Percentiles rank a stretch among this genome's conserved stretches.
Conservation (phyloP, 495 filamentous ascomycete species). For the Xylaria curta region DNA sequence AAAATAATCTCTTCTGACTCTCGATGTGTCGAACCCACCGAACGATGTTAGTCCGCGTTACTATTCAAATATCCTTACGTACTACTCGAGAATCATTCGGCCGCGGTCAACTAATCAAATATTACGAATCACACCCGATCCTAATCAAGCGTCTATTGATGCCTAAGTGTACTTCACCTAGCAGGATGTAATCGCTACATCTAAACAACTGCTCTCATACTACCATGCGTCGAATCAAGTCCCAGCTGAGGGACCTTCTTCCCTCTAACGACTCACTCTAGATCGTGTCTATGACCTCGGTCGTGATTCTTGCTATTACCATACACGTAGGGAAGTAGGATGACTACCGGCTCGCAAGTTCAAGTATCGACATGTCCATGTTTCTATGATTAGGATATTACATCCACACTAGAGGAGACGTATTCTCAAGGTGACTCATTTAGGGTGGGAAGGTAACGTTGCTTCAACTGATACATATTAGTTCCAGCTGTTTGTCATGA, state of each 20-base stretch:
- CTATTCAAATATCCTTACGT: background rate
- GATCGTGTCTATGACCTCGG: background rate
- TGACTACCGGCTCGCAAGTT: too few species aligned
- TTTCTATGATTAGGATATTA: background rate
- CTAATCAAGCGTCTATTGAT: constrained; percentile 2
- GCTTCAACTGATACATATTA: background rate
- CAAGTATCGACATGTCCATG: background rate
- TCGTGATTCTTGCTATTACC: background rate
- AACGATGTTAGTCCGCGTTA: background rate
- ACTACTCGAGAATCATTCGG: background rate
- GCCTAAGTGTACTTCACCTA: background rate
- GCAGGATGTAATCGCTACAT: background rate
- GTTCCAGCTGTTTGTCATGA: background rate
- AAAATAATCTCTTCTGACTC: background rate
- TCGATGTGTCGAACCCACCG: constrained; percentile 6
- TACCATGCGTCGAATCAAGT: background rate
- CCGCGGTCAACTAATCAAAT: background rate
- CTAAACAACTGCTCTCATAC: background rate
- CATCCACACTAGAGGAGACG: background rate
- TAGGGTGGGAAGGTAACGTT: background rate
- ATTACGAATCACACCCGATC: background rate
- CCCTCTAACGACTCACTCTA: background rate
- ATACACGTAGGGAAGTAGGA: background rate
- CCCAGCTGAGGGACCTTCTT: background rate
- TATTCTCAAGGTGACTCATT: background rate